These are phyloP conservation scores for Acanthamoeba healyi DNA, from an alignment of 208 protist species.

Conservation along the genomic window DNA sequence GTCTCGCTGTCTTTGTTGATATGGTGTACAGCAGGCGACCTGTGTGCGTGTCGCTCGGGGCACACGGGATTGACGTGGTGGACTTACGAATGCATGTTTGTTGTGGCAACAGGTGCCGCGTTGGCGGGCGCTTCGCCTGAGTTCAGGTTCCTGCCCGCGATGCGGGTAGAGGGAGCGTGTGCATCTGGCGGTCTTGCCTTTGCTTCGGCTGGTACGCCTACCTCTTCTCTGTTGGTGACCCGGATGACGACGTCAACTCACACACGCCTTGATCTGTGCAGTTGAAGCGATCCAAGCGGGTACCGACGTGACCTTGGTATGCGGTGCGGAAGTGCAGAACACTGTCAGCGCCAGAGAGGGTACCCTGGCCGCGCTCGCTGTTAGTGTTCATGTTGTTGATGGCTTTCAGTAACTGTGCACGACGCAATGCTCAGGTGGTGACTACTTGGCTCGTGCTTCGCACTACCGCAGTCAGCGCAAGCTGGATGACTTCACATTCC, in stretches of 20 bases:
- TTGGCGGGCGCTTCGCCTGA: slow-evolving; percentile 29
- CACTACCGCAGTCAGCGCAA: slow-evolving; percentile 93
- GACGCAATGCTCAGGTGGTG: slow-evolving; percentile 78
- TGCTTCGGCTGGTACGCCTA: slow-evolving; percentile 81
- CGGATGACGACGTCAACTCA: too few species aligned
- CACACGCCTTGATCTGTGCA: neutral
- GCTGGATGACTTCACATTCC: slow-evolving; percentile 95
- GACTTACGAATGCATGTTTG: neutral
- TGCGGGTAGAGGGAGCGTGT: slow-evolving; percentile 94
- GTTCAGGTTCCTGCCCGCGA: slow-evolving; percentile 83
- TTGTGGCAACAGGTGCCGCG: slow-evolving; percentile 81
- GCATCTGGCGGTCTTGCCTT: slow-evolving; percentile 93
- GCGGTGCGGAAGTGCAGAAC: slow-evolving; percentile 94
- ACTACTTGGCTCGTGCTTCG: slow-evolving; percentile 94
- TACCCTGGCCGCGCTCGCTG: neutral
- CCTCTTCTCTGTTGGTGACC: slow-evolving; percentile 75
- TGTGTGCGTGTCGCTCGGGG: too few species aligned
- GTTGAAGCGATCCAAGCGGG: slow-evolving; percentile 84
- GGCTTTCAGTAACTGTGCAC: too few species aligned
- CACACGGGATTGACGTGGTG: neutral
- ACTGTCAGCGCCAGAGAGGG: slow-evolving; percentile 91
- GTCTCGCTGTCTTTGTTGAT: too few species aligned
- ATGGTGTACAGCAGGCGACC: too few species aligned
- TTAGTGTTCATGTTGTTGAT: neutral
- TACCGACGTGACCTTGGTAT: slow-evolving; percentile 89